A percentile compares a stretch with the other conserved stretches of the same genome.
Evolutionary conservation across 768 basidiomycete species (phyloP).

Genomic region (Sarcodon aspratus): DNA sequence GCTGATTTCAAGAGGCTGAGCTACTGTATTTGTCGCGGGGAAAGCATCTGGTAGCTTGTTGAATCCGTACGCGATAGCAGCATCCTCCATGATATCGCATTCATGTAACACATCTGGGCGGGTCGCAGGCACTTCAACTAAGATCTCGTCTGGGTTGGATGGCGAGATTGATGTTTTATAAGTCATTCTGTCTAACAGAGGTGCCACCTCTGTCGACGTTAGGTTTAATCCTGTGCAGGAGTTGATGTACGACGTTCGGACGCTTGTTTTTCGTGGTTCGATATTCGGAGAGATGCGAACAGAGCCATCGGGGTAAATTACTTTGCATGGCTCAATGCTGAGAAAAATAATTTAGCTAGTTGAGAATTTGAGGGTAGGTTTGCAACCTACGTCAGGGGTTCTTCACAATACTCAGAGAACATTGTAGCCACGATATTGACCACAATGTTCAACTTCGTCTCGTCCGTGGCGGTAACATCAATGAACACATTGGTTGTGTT

Average conservation of each 20-base stretch:
- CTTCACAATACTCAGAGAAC: constrained; percentile 94
- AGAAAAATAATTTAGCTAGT: neutral
- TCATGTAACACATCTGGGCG: constrained; percentile 97
- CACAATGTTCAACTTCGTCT: constrained; percentile 93
- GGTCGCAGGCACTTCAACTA: constrained; percentile 82
- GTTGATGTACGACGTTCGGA: constrained; percentile 88
- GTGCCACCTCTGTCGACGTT: constrained; percentile 48
- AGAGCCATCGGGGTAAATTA: constrained; percentile 70
- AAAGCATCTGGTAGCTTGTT: constrained; percentile 91
- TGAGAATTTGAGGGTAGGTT: constrained; percentile 1
- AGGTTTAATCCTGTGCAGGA: constrained; percentile 85
- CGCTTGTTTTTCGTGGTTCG: constrained; percentile 54
- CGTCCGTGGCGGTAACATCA: constrained; percentile 93
- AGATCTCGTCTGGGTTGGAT: constrained; percentile 50
- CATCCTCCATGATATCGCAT: constrained; percentile 97
- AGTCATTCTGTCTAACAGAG: constrained; percentile 78
- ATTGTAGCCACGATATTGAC: constrained; percentile 92
- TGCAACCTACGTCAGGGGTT: constrained; percentile 76
- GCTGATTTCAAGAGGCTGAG: constrained; percentile 83
- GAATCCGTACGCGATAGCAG: constrained; percentile 95
- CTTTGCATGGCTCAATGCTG: constrained; percentile 89
- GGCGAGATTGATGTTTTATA: constrained; percentile 44
- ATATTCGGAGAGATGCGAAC: constrained; percentile 74
- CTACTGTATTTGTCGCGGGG: constrained; percentile 90
- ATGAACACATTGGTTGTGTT: constrained; percentile 93